phyloP scores from a whole-genome alignment of 208 protist species.

The Leishmania aethiopica region DNA sequence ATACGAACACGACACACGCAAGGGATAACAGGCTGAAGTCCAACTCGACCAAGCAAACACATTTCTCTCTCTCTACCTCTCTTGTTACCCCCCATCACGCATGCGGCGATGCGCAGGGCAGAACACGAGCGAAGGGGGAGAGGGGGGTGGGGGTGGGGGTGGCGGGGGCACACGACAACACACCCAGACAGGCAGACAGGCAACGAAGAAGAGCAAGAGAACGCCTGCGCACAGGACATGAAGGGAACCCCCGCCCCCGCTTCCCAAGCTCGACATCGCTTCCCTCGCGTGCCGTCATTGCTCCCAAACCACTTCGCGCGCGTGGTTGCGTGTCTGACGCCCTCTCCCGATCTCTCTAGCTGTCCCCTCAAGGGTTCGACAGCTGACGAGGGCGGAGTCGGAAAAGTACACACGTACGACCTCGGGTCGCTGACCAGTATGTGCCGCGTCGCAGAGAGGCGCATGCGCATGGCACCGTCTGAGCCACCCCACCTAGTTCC shows the following conservation, averaged over 20 bases:
- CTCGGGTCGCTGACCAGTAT: not conserved
- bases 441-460: not conserved
- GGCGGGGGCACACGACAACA: not conserved
- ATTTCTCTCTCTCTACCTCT: not conserved
- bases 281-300: not conserved
- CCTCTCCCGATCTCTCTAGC: too few relatives aligned
- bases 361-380: not conserved
- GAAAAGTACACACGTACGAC: not conserved
- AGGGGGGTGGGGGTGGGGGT: not conserved
- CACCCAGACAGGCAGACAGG: not conserved
- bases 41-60: not conserved
- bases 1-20: not conserved
- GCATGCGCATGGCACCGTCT: not conserved
- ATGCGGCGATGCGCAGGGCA: not conserved
- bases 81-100: not conserved
- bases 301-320: not conserved
- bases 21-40: not conserved
- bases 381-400: not conserved
- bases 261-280: not conserved
- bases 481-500: not conserved
- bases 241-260: not conserved
- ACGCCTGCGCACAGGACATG: not conserved
- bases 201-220: not conserved
- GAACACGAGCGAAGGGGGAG: not conserved
- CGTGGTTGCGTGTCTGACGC: not conserved